Evolutionary conservation across 495 filamentous ascomycete species (phyloP).

Genomic region (Trichoderma virens): DNA sequence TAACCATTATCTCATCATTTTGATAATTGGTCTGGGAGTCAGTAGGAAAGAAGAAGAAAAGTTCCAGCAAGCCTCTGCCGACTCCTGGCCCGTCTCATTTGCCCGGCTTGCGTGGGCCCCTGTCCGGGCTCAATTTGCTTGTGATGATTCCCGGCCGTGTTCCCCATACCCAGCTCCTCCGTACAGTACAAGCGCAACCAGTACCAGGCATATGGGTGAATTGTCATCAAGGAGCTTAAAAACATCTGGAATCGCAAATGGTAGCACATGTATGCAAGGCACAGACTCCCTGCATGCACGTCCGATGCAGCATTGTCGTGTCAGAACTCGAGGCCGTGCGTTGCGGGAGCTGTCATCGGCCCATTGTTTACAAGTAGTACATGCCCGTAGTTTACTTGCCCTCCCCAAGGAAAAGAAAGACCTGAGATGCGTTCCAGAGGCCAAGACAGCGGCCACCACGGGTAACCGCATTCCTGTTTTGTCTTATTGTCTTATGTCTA

Average conservation of each 20-base stretch:
- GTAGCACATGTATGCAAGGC: background rate
- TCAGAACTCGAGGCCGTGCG: background rate
- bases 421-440: too few relatives aligned
- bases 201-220: too few relatives aligned
- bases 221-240: background rate
- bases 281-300: background rate
- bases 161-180: background rate
- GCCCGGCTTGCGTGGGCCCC: background rate
- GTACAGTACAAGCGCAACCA: too few relatives aligned
- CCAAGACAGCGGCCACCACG: too few relatives aligned
- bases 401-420: too few relatives aligned
- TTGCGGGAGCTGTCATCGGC: background rate
- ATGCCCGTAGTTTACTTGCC: background rate
- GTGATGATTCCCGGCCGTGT: background rate
- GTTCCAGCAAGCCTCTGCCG: background rate
- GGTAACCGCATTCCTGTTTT: too few relatives aligned
- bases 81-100: slow-evolving; percentile 4
- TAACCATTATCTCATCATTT: background rate
- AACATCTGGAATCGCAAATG: background rate
- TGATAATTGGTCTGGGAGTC: background rate
- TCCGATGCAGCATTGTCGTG: background rate
- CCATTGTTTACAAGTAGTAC: background rate
- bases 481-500: too few relatives aligned
- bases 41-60: background rate
- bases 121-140: background rate